Percentiles rank a stretch among this genome's conserved stretches.
Evolutionary conservation across 176 grass and related monocot genomes (phyloP).

Genomic region (Alopecurus myosuroides): DNA sequence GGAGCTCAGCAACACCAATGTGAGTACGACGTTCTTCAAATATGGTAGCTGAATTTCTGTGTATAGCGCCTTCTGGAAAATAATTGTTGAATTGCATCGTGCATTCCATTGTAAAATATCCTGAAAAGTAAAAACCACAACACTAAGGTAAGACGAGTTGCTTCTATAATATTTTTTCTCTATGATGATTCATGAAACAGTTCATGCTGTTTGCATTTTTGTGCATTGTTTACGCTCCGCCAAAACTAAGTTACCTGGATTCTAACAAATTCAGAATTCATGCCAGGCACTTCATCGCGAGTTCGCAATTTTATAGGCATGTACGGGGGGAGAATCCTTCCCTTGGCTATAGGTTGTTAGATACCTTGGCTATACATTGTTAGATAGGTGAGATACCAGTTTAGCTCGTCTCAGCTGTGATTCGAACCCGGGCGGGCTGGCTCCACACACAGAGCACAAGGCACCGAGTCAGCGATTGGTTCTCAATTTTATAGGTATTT

Average conservation of each 20-base stretch:
- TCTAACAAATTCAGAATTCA: background rate
- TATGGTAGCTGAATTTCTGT: background rate
- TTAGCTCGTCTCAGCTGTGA: no score
- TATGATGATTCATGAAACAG: background rate
- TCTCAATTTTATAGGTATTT: background rate
- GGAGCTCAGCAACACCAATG: constrained; percentile 96
- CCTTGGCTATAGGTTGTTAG: no score
- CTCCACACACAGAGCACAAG: no score
- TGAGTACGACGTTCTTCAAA: constrained; percentile 32
- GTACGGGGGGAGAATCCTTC: no score
- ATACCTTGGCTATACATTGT: no score
- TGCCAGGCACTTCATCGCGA: background rate
- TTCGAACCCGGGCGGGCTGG: no score
- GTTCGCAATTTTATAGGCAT: background rate
- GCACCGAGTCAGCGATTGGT: no score
- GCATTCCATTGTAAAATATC: background rate
- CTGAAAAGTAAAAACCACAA: background rate
- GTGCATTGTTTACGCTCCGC: background rate
- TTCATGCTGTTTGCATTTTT: background rate
- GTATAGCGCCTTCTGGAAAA: background rate
- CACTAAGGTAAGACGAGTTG: background rate
- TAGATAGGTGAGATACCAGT: no score
- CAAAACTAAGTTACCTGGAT: background rate
- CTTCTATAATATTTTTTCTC: background rate
- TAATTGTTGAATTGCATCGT: background rate